Base-by-base conservation (phyloP, 1,284 basidiomycete genomes). In the Apiotrichum gamsii region DNA sequence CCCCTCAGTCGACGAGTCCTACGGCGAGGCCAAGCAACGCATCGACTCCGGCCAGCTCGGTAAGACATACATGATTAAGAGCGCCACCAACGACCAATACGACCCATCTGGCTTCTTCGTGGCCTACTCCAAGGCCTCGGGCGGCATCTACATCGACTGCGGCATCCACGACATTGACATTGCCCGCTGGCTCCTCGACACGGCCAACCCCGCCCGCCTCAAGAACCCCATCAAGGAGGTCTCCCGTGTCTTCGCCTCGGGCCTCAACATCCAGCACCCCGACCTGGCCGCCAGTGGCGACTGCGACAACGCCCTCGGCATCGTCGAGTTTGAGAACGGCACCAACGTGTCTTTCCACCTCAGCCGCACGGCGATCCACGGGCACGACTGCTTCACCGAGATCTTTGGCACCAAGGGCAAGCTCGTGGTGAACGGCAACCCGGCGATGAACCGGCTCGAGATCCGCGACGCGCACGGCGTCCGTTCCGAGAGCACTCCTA, bases 101-200 rank as follows among this genome's bases (percentile, higher is more conserved):
- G 61, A 68, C 44, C 34, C 59, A 3, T 44, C 54, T 11, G 62
- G 62, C 36, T 67, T 65, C 57, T 66, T 66, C 34, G 56, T 64
- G 21, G 43, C 49, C 18, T 67, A 59, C 49, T 56, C 59, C n/a
- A 42, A 49, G 13, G 49, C 53, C 3, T 57, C 54, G 0, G 65
- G 65, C 5, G 62, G 62, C 6, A 66, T 68, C 34, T 60, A 56
- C 28, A 52, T 63, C 19, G 65, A 68, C 50, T 59, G 54, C 46
- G 64, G 61, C 2, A 60, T 68, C 30, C 64, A 68, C 54, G 65
- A 68, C 43, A 61, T 63, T 32, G 64, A 66, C 40, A 32, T 56
- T 15, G 45, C 52, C 11, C 49, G 62, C 28, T 60, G 57, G 57
- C 43, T 59, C 5, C 57, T 56, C 23, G 49, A 54, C 41, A 49